Evolutionary conservation across 2,329 filamentous ascomycete species (phyloP), one percentile per base, ranked within the genome.

Genomic region (Drechslera avenae): DNA sequence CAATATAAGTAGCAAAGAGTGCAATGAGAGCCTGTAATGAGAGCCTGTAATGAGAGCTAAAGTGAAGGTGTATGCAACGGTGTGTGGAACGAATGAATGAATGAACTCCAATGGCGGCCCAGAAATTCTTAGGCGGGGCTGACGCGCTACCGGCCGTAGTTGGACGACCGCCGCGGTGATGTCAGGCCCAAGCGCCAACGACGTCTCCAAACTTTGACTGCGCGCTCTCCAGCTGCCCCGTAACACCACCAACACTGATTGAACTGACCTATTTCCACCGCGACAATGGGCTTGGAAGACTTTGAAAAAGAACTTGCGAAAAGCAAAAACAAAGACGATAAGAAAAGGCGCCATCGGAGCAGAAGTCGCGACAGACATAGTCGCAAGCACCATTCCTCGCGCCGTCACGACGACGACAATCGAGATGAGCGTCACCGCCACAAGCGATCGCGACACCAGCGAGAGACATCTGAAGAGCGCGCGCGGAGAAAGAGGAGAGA

Each of bases 291-390:
- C 4, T 69, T 86, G 51, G 83, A 86, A 60, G 89, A 92, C 50
- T 95, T 95, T 52, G 91, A 95, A 72, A 89, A 87, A 69, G 79
- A 86, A 19, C 79, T 95, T 10, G 88, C 86, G 1, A 82, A 86
- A 36, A 86, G 84, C 58, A 87, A 85, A 66, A 76, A 77, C 39
- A 78, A 82, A 46, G 79, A 84, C 35, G 75, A 75, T 5, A 69
- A 70, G 32, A 80, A 81, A 50, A 75, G 73, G 52, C 73, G 76
- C 35, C 72, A 77, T 32, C 75, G 78, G 36, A 79, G 79, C 51
- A 67, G 71, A 17, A 76, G 72, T 58, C 68, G 68, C 47, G 70
- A 73, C 46, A 59, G 65, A 19, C 69, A 69, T 41, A 64, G 63
- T 52, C 80, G 81, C 56, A 63, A 54, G 31, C 78, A 80, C 46